Evolutionary conservation across 2,329 filamentous ascomycete species (phyloP).

Genomic region (Acrocalymma vagum): DNA sequence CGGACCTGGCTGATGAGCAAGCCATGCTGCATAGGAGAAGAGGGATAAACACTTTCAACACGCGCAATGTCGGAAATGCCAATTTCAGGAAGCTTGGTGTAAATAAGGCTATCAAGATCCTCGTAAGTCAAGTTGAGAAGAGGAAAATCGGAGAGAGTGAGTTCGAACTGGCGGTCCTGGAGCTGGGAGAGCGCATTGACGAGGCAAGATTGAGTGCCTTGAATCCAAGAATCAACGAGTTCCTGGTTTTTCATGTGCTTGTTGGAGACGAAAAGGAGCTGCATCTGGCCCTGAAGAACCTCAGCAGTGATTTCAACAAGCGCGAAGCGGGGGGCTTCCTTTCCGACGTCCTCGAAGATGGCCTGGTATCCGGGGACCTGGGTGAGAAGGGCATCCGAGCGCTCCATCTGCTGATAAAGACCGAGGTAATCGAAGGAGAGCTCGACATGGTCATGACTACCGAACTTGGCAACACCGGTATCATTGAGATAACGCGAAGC

Average conservation of each 20-base stretch:
- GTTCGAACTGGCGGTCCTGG: conserved; percentile 12
- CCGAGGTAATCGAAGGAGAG: conserved; percentile 65
- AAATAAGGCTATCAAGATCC: conserved; percentile 14
- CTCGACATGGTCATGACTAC: conserved; percentile 59
- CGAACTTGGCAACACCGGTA: conserved; percentile 26
- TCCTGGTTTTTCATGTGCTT: conserved; percentile 19
- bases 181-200: conserved; percentile 3
- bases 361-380: conserved; percentile 16
- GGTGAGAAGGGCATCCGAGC: conserved; percentile 57
- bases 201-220: conserved; percentile 10
- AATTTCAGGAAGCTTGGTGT: conserved; percentile 13
- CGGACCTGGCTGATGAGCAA: conserved; percentile 13
- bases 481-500: conserved; percentile 24
- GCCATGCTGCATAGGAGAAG: conserved; percentile 19
- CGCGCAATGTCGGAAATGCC: conserved; percentile 9
- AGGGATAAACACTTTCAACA: conserved; percentile 20
- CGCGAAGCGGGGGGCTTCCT: conserved; percentile 16
- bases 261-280: conserved; percentile 21
- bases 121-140: conserved; percentile 21
- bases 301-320: conserved; percentile 25
- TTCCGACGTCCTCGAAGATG: conserved; percentile 16
- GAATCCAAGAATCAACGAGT: conserved; percentile 21
- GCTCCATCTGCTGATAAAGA: conserved; percentile 56
- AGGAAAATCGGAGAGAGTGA: conserved; percentile 24
- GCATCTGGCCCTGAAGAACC: conserved; percentile 15